These are phyloP conservation scores for Yamadazyma mexicana DNA, from an alignment of 1,139 yeast genomes.

Conservation along the genomic window DNA sequence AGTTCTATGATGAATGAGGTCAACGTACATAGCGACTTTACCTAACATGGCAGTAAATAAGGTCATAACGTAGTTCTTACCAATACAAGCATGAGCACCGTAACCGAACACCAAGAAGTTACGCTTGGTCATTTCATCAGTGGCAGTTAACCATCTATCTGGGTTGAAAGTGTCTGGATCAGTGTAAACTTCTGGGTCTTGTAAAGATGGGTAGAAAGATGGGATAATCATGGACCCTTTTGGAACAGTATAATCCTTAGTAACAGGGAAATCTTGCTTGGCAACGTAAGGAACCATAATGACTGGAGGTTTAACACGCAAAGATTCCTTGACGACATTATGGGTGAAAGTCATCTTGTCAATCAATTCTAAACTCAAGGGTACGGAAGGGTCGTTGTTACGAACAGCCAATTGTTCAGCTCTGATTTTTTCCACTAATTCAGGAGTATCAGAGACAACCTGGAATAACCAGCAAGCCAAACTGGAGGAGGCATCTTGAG, in stretches of 20 bases:
- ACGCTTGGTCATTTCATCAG: slow-evolving; percentile 61
- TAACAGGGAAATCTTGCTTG: slow-evolving; percentile 80
- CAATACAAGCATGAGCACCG: slow-evolving; percentile 95
- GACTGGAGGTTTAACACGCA: slow-evolving; percentile 96
- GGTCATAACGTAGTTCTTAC: slow-evolving; percentile 90
- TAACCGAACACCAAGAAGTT: slow-evolving; percentile 97
- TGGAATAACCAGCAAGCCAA: slow-evolving; percentile 98
- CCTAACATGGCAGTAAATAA: slow-evolving; percentile 89
- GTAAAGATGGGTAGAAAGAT: slow-evolving; percentile 90
- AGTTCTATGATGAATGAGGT: slow-evolving; percentile 80
- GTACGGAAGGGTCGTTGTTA: slow-evolving; percentile 65
- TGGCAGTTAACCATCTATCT: slow-evolving; percentile 77
- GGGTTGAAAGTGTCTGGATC: slow-evolving; percentile 93
- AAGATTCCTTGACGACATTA: slow-evolving; percentile 86
- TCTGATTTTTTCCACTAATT: slow-evolving; percentile 77
- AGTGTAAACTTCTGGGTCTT: slow-evolving; percentile 94
- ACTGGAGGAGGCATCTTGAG: slow-evolving; percentile 98
- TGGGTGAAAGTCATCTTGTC: slow-evolving; percentile 85
- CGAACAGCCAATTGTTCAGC: slow-evolving; percentile 88
- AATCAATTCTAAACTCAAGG: slow-evolving; percentile 68
- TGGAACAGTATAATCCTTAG: slow-evolving; percentile 85
- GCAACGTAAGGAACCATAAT: slow-evolving; percentile 96
- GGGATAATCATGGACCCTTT: slow-evolving; percentile 97
- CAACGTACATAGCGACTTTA: slow-evolving; percentile 76
- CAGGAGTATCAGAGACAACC: slow-evolving; percentile 93